Conservation (phyloP, 1,284 basidiomycete species). For the Sphagnurus paluster region DNA sequence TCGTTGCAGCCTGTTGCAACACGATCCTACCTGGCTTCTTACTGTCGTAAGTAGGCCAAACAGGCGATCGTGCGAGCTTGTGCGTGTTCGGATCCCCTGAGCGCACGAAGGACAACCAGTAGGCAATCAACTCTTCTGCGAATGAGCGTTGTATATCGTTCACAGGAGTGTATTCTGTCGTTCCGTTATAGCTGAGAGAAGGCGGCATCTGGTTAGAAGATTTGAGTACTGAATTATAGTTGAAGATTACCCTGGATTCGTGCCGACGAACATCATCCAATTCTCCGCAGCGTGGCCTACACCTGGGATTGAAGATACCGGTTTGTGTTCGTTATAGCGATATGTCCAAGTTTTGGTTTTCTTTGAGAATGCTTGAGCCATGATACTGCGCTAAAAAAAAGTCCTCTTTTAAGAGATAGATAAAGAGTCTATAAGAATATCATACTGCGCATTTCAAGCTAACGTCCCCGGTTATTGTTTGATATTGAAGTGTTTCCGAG, state of each 20-base stretch:
- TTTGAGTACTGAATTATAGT: background rate
- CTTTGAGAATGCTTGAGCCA: constrained; percentile 41
- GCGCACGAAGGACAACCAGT: constrained; percentile 62
- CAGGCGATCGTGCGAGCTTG: constrained; percentile 48
- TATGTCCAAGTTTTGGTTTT: constrained; percentile 46
- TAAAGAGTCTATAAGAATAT: constrained; percentile 1
- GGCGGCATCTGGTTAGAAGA: background rate
- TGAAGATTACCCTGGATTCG: constrained; percentile 49
- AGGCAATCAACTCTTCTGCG: constrained; percentile 55
- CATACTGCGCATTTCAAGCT: constrained; percentile 51
- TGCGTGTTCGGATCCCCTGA: constrained; percentile 49
- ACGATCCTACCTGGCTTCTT: constrained; percentile 37
- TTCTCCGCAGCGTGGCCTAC: constrained; percentile 58
- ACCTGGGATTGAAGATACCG: constrained; percentile 33
- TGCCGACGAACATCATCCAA: constrained; percentile 64
- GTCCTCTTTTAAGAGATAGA: background rate
- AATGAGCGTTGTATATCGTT: constrained; percentile 45
- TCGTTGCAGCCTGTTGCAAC: constrained; percentile 40
- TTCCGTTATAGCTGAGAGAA: constrained; percentile 42
- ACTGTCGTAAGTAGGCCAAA: constrained; percentile 40
- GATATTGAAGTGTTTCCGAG: constrained; percentile 38
- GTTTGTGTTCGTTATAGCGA: constrained; percentile 56
- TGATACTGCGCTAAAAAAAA: constrained; percentile 40
- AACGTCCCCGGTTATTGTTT: constrained; percentile 49
- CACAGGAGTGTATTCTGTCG: constrained; percentile 32